phyloP scores from a whole-genome alignment of 108 stramenopile genomes.

The Conticribra guillardii region DNA sequence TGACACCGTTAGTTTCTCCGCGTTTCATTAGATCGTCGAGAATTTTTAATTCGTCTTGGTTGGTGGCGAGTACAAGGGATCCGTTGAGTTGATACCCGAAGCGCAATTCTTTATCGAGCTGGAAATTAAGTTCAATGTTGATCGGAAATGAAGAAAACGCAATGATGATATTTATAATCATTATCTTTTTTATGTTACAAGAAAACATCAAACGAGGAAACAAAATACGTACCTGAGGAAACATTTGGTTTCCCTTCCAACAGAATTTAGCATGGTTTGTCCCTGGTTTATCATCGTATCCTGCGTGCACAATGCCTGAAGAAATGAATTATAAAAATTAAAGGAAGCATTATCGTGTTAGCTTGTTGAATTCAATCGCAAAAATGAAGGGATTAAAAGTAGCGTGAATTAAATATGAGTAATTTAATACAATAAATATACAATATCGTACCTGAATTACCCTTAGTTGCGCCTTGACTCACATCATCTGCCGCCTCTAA shows the following conservation, averaged over 20 bases:
- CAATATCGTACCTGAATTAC: slow-evolving; percentile 60
- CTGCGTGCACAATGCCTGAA: slow-evolving; percentile 81
- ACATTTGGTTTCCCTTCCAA: slow-evolving; percentile 88
- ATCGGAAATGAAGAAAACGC: too few species aligned
- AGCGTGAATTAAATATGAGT: too few species aligned
- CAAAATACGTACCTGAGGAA: slow-evolving; percentile 42
- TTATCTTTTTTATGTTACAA: too few species aligned
- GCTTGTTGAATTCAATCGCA: too few species aligned
- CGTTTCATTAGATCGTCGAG: slow-evolving; percentile 70
- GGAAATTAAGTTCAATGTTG: too few species aligned
- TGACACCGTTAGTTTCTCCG: slow-evolving; percentile 75
- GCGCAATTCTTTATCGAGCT: slow-evolving; percentile 73
- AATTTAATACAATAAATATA: too few species aligned
- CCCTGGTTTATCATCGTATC: slow-evolving; percentile 86
- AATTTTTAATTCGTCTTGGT: slow-evolving; percentile 57
- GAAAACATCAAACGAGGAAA: not conserved
- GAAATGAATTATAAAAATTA: too few species aligned
- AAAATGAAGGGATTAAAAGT: too few species aligned
- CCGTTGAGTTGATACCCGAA: slow-evolving; percentile 89
- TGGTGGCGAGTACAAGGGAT: slow-evolving; percentile 73
- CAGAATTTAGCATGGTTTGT: slow-evolving; percentile 74
- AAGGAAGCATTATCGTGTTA: not conserved
- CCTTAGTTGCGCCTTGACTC: slow-evolving; percentile 74
- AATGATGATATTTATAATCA: too few species aligned
- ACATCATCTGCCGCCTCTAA: slow-evolving; percentile 85